These are phyloP conservation scores for Eimeria sp. DNA, from an alignment of 169 alveolate genomes.

Conservation along the genomic window DNA sequence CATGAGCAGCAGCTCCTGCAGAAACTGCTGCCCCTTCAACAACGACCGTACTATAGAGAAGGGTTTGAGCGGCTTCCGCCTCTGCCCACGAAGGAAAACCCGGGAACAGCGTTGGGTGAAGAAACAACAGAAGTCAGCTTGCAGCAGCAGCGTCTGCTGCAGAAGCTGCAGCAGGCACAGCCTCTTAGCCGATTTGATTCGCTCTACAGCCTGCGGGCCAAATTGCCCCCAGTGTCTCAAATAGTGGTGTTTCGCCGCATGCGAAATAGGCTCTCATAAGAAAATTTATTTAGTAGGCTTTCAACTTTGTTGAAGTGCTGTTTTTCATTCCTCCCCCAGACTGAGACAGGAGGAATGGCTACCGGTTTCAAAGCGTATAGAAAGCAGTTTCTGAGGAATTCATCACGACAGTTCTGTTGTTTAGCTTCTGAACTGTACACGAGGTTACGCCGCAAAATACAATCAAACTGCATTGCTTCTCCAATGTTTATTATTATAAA, in stretches of 20 bases:
- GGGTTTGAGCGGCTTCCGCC: slow-evolving; percentile 66
- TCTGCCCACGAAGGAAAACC: background rate
- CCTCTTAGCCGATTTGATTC: slow-evolving; percentile 67
- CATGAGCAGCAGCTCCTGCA: background rate
- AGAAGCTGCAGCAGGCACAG: slow-evolving; percentile 53
- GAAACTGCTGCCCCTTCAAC: slow-evolving; percentile 27
- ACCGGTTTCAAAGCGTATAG: background rate
- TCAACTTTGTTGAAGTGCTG: background rate
- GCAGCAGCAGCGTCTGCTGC: background rate
- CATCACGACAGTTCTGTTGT: background rate
- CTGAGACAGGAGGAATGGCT: background rate
- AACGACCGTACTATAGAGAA: slow-evolving; percentile 50
- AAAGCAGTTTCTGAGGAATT: background rate
- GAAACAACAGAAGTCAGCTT: background rate
- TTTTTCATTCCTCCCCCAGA: background rate
- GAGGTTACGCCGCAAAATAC: background rate
- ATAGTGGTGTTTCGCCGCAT: slow-evolving; percentile 56
- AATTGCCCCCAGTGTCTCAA: slow-evolving; percentile 35
- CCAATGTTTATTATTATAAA: no score
- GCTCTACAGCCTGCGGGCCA: slow-evolving; percentile 34
- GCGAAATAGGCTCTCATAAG: background rate
- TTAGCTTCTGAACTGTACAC: background rate
- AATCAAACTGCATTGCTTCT: background rate
- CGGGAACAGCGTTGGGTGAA: background rate
- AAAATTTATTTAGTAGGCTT: no score